Base-by-base conservation (phyloP, 2,329 filamentous ascomycete species). In the Beauveria brongniartii region DNA sequence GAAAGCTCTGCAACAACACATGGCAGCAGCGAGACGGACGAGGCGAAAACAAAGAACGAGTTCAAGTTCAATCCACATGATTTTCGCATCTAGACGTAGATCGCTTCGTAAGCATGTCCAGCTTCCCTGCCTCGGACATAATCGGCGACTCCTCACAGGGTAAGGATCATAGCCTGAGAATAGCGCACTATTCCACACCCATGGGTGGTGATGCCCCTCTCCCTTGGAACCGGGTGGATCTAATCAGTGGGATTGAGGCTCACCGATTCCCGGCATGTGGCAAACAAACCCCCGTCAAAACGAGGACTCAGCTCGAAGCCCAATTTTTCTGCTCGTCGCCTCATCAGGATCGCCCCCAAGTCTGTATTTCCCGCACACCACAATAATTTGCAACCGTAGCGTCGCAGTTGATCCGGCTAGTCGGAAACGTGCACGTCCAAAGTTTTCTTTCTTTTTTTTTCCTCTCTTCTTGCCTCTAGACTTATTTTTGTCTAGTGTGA, bases 341-440 rank as follows among this genome's bases (percentile, higher is more conserved):
- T 28, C 20, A 8, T 50, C 44, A 24, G 22, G 53, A 40, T 22
- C 14, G 14, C 28, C 10, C 26, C 46, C 46, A 50, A 18, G 24
- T 20, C 43, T 47, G 43, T 50, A 57, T 57, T 57, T 57, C 55
- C 30, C 55, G 55, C 55, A 57, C 55, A 26, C 30, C 46, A 50
- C 24, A 16, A 16, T 5, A 22, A 26, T 14, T 14, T 2, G n/a
- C 10, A 47, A 47, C 24, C 34, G 43, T 41, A 54, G 52, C 44
- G 47, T 51, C 16, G 14, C 37, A 24, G n/a, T 43, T 30, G 37
- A 37, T 43, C 46, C 55, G 10, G 46, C 24, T 51, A 58, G 46
- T 43, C 46, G 34, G 28, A 26, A 18, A 43, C 22, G 55, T 28
- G 55, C 34, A 20, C 18, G 8, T 40, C 20, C 18, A 8, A 18